Base-by-base conservation (phyloP, 2,329 filamentous ascomycete species). In the Cryphonectria nitschkei region DNA sequence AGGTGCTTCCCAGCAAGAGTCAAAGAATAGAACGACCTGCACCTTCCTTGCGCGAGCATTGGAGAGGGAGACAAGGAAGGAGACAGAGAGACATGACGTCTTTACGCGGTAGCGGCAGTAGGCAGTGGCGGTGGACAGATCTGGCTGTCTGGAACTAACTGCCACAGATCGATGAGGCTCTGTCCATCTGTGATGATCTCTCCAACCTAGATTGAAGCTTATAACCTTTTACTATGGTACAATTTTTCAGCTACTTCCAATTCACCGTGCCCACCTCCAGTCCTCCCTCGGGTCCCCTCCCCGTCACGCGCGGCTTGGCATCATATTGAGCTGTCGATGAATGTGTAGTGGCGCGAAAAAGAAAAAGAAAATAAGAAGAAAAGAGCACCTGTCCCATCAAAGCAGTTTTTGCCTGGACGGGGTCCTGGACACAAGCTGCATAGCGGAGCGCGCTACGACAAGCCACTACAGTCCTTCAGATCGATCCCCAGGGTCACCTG, bases 111-210 rank as follows among this genome's bases (percentile, higher is more conserved):
- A 54, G n/a, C 52, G 22, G 26, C 13, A 29, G n/a, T 56, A 56
- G n/a, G n/a, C 52, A 56, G n/a, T 56, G 8, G 52, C 52, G 26
- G 26, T 29, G 52, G 52, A 29, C 52, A 29, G n/a, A 9, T 29
- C 26, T 54, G 50, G 22, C 50, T 54, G n/a, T 39, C 29, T 50
- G 46, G n/a, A 26, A 50, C 4, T 22, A 50, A 7, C 16, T n/a
- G 46, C 7, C 46, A 32, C 43, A 65, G 41, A 61, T 64, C 64
- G 32, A 70, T 72, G 70, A 68, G 70, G 70, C 70, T 72, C 70
- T 72, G 70, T 60, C 54, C 39, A n/a, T 37, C 43, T 50, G 22
- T 67, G 65, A 70, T 72, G 68, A 67, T 70, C 64, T 63, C 66
- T 29, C 37, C 37, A 37, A 67, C 65, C 32, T 46, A 46, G 61